Evolutionary conservation across 2,329 filamentous ascomycete species (phyloP).

Genomic region (Curvularia hawaiiensis): DNA sequence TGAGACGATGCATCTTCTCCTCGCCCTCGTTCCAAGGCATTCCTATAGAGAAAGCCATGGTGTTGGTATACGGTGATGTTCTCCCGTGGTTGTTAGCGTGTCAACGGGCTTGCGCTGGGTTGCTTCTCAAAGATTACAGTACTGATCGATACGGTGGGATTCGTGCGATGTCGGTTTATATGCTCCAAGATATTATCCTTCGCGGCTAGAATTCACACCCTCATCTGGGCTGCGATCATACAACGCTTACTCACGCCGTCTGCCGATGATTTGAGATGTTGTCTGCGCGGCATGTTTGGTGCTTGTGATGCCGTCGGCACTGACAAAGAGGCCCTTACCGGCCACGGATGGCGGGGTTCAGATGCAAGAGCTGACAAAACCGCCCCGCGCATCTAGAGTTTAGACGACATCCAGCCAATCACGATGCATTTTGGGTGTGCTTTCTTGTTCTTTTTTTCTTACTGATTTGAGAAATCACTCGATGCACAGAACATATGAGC

Average conservation of each 20-base stretch:
- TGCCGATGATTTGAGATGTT: neutral
- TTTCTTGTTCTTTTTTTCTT: no score
- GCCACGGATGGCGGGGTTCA: neutral
- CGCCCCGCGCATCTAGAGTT: neutral
- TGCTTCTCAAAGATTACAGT: neutral
- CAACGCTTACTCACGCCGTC: neutral
- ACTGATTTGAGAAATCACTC: no score
- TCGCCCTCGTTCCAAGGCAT: conserved; percentile 70
- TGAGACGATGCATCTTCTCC: conserved; percentile 64
- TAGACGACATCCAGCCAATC: neutral
- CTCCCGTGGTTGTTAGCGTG: neutral
- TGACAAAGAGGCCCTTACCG: neutral
- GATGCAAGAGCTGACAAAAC: neutral
- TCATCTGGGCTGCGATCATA: neutral
- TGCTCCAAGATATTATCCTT: neutral
- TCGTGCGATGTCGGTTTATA: neutral
- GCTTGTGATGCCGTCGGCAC: conserved; percentile 1
- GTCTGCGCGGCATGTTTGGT: neutral
- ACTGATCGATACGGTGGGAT: no score
- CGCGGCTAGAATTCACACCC: neutral
- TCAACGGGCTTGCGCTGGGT: neutral
- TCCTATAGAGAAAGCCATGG: conserved; percentile 53
- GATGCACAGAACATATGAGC: no score
- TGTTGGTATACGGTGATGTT: neutral
- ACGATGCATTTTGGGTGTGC: no score